A percentile compares a stretch with the other conserved stretches of the same genome.
Evolutionary conservation across 305 asterid species (phyloP).

Genomic region (Caryopteris hybrid): DNA sequence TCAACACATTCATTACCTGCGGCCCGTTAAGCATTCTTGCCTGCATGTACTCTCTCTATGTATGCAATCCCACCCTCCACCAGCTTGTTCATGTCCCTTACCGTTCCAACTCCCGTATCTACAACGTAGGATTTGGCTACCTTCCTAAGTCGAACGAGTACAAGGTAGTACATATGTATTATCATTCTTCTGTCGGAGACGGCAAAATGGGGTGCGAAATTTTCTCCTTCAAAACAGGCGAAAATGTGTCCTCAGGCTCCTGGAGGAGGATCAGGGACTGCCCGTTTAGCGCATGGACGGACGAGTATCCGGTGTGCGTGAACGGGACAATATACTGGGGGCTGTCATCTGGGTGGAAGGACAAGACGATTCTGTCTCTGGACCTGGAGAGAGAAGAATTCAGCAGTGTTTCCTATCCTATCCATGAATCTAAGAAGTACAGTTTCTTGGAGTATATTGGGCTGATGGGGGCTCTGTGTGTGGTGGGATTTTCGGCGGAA

Average conservation of each 20-base stretch:
- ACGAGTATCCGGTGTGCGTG: slow-evolving; percentile 34
- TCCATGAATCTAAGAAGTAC: slow-evolving; percentile 21
- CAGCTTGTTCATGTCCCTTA: slow-evolving; percentile 35
- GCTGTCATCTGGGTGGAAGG: slow-evolving; percentile 37
- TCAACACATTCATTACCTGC: slow-evolving; percentile 39
- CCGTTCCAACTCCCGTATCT: slow-evolving; percentile 23
- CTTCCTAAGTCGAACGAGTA: slow-evolving; percentile 31
- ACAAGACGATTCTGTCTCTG: slow-evolving; percentile 38
- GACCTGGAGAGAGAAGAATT: slow-evolving; percentile 38
- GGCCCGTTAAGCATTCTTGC: slow-evolving; percentile 34
- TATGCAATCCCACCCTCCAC: slow-evolving; percentile 44
- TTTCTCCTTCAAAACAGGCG: slow-evolving; percentile 29
- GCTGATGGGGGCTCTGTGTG: slow-evolving; percentile 31
- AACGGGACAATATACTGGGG: slow-evolving; percentile 43
- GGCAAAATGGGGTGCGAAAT: slow-evolving; percentile 46
- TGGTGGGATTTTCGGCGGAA: slow-evolving; percentile 36
- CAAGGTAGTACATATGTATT: slow-evolving; percentile 41
- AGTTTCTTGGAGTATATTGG: slow-evolving; percentile 33
- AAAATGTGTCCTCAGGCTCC: slow-evolving; percentile 27
- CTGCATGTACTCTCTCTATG: slow-evolving; percentile 36
- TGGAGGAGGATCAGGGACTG: slow-evolving; percentile 40
- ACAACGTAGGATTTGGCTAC: slow-evolving; percentile 43
- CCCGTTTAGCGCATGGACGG: slow-evolving; percentile 39
- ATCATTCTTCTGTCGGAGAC: slow-evolving; percentile 15
- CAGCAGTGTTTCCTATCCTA: slow-evolving; percentile 29